Conservation (phyloP, 169 alveolate genomes). For the Cryptosporidium meleagridis region DNA sequence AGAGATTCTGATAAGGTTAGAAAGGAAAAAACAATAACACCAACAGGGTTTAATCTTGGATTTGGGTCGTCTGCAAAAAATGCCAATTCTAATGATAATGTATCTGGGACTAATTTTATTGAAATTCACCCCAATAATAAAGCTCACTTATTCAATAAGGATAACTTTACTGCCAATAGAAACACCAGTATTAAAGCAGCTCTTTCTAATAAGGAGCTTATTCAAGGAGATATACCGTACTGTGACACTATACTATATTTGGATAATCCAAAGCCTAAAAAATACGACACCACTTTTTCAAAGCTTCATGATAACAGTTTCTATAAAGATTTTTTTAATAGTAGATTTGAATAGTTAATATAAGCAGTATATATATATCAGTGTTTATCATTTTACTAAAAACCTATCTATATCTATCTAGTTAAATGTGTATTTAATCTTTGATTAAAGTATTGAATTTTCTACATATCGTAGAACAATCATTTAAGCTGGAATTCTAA, state of each 20-base stretch:
- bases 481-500: slow-evolving; percentile 14
- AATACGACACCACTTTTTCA: slow-evolving; percentile 1
- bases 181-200: slow-evolving; percentile 1
- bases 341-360: not conserved
- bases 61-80: not conserved
- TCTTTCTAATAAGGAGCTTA: not conserved
- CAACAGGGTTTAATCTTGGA: not conserved
- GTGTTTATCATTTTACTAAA: not conserved
- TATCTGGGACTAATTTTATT: not conserved
- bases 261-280: slow-evolving; percentile 26
- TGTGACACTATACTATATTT: slow-evolving; percentile 53
- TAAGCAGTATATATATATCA: not conserved
- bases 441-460: not conserved
- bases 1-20: not conserved
- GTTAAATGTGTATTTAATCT: not conserved
- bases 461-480: not conserved
- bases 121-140: slow-evolving; percentile 17
- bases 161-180: slow-evolving; percentile 20
- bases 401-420: not conserved
- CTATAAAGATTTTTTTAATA: not conserved
- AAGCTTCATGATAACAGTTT: slow-evolving; percentile 21
- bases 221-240: slow-evolving; percentile 61
- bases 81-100: not conserved
- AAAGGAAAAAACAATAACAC: not conserved
- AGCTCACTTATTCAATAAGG: not conserved